Evolutionary conservation across 2,329 filamentous ascomycete species (phyloP).

Genomic region (Fusarium sp.): DNA sequence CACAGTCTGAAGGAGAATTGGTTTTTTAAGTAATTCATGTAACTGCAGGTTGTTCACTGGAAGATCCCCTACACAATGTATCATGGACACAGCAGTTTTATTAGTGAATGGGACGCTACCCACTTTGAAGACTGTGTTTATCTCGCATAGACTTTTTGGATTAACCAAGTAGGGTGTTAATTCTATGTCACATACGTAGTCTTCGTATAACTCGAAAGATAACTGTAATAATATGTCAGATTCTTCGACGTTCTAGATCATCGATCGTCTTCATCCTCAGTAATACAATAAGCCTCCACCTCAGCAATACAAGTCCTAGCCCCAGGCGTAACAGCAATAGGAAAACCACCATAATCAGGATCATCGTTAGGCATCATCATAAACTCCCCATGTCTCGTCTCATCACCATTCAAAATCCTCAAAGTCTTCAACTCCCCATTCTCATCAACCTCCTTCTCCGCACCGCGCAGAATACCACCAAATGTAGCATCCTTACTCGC

Average conservation of each 20-base stretch:
- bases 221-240: too few relatives aligned
- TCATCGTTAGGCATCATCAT: slow-evolving; percentile 67
- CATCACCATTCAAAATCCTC: slow-evolving; percentile 55
- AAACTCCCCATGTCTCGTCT: slow-evolving; percentile 58
- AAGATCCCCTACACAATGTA: not conserved
- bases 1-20: not conserved
- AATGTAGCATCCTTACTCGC: slow-evolving; percentile 50
- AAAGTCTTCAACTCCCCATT: slow-evolving; percentile 50
- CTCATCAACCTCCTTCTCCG: slow-evolving; percentile 54
- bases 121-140: too few relatives aligned
- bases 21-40: not conserved
- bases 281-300: slow-evolving; percentile 53
- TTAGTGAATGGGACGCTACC: too few relatives aligned
- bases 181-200: too few relatives aligned
- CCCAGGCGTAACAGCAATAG: slow-evolving; percentile 65
- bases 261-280: slow-evolving; percentile 46
- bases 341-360: slow-evolving; percentile 67
- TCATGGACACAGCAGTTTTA: too few relatives aligned
- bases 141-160: too few relatives aligned
- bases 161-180: too few relatives aligned
- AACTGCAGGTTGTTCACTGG: not conserved
- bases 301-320: slow-evolving; percentile 61
- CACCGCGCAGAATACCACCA: slow-evolving; percentile 52
- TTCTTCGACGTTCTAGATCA: too few relatives aligned
- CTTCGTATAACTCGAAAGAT: too few relatives aligned